A percentile compares a stretch with the other conserved stretches of the same genome.
Evolutionary conservation across 2,329 filamentous ascomycete genomes (phyloP).

Genomic region (Penicillium sp.): DNA sequence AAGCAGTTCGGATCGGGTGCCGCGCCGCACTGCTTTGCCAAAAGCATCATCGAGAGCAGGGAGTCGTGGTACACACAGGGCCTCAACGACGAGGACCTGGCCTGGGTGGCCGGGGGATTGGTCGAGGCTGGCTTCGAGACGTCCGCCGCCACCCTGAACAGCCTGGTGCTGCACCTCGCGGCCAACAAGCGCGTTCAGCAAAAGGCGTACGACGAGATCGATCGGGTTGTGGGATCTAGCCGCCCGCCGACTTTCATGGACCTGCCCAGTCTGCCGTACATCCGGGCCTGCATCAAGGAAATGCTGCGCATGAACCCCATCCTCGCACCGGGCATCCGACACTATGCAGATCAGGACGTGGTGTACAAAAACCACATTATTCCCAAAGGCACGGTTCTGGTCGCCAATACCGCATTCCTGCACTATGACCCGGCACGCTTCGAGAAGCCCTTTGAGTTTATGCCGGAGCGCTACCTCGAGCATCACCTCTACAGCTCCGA

Average conservation of each 20-base stretch:
- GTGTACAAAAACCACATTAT: background rate
- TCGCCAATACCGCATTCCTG: background rate
- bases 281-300: slow-evolving; percentile 2
- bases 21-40: background rate
- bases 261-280: background rate
- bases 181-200: background rate
- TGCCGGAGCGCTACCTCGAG: slow-evolving; percentile 5
- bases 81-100: background rate
- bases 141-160: slow-evolving; percentile 1
- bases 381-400: background rate
- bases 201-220: background rate
- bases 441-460: slow-evolving; percentile 1
- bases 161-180: slow-evolving; percentile 1
- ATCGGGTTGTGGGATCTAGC: background rate
- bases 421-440: slow-evolving; percentile 4
- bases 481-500: background rate
- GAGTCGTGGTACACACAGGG: slow-evolving; percentile 1
- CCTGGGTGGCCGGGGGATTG: background rate
- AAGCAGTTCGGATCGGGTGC: background rate
- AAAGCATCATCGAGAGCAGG: background rate
- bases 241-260: background rate
- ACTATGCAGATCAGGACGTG: slow-evolving; percentile 1
- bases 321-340: background rate
- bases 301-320: slow-evolving; percentile 2
- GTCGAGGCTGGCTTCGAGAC: slow-evolving; percentile 2